These are phyloP conservation scores for Biscogniauxia marginata DNA, from an alignment of 2,329 filamentous ascomycete genomes.

Conservation along the genomic window DNA sequence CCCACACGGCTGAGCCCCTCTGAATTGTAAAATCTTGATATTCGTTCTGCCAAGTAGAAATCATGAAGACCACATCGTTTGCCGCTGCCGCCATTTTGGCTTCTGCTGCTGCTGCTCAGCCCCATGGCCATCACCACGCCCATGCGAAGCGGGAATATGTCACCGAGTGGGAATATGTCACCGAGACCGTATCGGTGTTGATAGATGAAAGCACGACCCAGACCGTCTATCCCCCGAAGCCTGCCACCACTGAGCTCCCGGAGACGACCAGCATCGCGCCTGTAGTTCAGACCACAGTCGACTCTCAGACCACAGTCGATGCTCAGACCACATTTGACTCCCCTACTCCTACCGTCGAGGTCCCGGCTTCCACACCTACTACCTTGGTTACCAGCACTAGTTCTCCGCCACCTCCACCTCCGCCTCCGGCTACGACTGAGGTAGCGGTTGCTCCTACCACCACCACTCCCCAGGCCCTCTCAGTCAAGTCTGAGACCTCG, in stretches of 20 bases:
- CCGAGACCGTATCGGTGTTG: constrained; percentile 52
- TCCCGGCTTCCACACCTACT: neutral
- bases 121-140: constrained; percentile 40
- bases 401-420: constrained; percentile 27
- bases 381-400: constrained; percentile 17
- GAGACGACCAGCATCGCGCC: constrained; percentile 24
- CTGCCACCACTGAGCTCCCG: constrained; percentile 8
- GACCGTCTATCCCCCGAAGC: constrained; percentile 38
- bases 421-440: constrained; percentile 6
- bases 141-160: constrained; percentile 44
- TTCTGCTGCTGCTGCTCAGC: constrained; percentile 49
- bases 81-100: constrained; percentile 43
- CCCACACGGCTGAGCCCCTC: constrained; percentile 29
- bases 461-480: constrained; percentile 7
- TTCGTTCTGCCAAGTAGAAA: constrained; percentile 8
- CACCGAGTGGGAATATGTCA: constrained; percentile 45
- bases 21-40: constrained; percentile 12
- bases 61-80: constrained; percentile 47
- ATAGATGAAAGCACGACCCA: constrained; percentile 50
- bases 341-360: neutral
- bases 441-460: constrained; percentile 21
- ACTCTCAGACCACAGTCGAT: too few relatives aligned
- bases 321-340: constrained; percentile 21
- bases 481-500: constrained; percentile 11
- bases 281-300: too few relatives aligned